A percentile compares a stretch with the other conserved stretches of the same genome.
These are phyloP conservation scores for Lactarius vividus DNA, from an alignment of 768 basidiomycete genomes.

Conservation along the genomic window DNA sequence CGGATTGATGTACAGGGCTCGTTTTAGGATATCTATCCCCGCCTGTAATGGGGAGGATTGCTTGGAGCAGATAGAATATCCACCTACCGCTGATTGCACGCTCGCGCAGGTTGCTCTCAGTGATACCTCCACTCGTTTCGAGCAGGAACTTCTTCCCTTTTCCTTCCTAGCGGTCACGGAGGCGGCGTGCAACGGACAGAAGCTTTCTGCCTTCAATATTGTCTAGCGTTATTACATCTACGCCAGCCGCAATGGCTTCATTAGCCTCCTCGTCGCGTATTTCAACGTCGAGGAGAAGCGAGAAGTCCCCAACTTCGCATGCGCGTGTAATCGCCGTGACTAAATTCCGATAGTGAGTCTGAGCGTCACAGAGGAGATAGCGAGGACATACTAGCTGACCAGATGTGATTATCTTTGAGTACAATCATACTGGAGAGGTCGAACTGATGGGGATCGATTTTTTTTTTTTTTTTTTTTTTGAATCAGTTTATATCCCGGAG, in stretches of 20 bases:
- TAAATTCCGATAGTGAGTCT: constrained; percentile 28
- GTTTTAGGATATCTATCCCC: constrained; percentile 97
- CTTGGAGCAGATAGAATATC: neutral
- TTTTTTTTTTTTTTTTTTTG: too few relatives aligned
- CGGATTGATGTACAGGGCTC: constrained; percentile 86
- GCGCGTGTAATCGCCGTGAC: constrained; percentile 82
- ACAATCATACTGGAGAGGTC: constrained; percentile 99
- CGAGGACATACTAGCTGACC: constrained; percentile 76
- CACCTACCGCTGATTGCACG: constrained; percentile 79
- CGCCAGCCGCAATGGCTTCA: constrained; percentile 94
- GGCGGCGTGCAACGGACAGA: constrained; percentile 56
- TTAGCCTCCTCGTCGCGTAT: constrained; percentile 84
- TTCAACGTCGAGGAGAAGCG: constrained; percentile 89
- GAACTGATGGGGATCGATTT: constrained; percentile 90
- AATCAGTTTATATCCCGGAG: too few relatives aligned
- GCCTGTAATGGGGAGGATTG: constrained; percentile 11
- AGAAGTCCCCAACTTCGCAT: constrained; percentile 90
- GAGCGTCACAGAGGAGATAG: neutral
- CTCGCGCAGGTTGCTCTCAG: constrained; percentile 78
- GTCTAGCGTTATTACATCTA: constrained; percentile 93
- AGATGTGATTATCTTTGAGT: constrained; percentile 99
- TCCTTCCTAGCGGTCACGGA: constrained; percentile 79
- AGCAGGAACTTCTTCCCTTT: constrained; percentile 76
- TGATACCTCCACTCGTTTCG: constrained; percentile 94
- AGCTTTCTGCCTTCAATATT: constrained; percentile 83